Conservation (phyloP, 1,139 yeast species). For the Geotrichum reessii region DNA sequence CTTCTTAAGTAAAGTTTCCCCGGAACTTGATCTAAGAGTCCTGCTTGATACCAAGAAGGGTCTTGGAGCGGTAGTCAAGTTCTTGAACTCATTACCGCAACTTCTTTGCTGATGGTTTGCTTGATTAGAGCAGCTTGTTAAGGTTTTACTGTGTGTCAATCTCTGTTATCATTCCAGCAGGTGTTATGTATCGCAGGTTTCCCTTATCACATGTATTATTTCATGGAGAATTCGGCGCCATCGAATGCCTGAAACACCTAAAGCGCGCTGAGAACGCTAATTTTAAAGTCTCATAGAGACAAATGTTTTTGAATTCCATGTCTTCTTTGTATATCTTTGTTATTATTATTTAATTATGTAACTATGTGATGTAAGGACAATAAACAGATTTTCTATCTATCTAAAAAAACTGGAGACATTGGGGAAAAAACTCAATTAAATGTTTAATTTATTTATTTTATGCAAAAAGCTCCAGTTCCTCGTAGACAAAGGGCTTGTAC, state of each 20-base stretch:
- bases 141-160: background rate
- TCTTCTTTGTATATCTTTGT: background rate
- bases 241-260: too few relatives aligned
- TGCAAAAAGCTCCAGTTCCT: slow-evolving; percentile 18
- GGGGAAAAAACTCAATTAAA: background rate
- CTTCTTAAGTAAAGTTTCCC: background rate
- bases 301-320: too few relatives aligned
- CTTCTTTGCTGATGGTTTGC: background rate
- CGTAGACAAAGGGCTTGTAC: slow-evolving; percentile 81
- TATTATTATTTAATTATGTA: background rate
- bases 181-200: background rate
- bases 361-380: background rate
- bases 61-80: background rate
- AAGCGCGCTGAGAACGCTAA: too few relatives aligned
- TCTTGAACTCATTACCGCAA: background rate
- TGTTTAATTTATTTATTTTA: too few relatives aligned
- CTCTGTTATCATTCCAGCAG: background rate
- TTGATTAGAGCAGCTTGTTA: background rate
- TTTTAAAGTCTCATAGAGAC: too few relatives aligned
- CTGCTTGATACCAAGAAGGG: background rate
- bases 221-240: background rate
- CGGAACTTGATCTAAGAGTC: background rate
- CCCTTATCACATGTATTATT: background rate
- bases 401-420: background rate
- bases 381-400: background rate